Conservation (phyloP, 306 rosid species). For the Prosopis cineraria region DNA sequence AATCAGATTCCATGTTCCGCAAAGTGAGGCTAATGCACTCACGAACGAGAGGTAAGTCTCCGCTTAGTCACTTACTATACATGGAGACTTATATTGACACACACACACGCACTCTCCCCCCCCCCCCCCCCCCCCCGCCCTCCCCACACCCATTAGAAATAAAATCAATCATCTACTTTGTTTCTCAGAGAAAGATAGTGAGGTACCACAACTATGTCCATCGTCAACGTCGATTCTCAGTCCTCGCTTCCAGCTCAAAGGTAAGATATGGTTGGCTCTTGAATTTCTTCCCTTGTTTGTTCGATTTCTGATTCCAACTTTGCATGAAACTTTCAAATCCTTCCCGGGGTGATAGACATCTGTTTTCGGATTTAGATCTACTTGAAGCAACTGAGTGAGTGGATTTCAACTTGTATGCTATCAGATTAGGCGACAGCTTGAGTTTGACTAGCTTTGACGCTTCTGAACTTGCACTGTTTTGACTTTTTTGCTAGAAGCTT, state of each 20-base stretch:
- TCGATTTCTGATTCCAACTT: not conserved
- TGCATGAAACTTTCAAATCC: not conserved
- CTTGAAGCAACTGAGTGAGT: not conserved
- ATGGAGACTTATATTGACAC: too few species aligned
- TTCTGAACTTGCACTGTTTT: not conserved
- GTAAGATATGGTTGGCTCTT: slow-evolving; percentile 13
- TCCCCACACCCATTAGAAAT: too few species aligned
- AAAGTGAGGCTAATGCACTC: too few species aligned
- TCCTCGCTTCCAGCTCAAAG: slow-evolving; percentile 40
- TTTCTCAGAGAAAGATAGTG: not conserved
- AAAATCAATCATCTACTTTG: not conserved
- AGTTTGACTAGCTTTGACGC: slow-evolving; percentile 18
- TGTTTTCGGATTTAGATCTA: slow-evolving; percentile 11
- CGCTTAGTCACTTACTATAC: too few species aligned
- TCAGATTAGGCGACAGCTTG: not conserved
- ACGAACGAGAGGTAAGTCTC: too few species aligned
- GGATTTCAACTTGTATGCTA: not conserved
- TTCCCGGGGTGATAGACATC: not conserved
- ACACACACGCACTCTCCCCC: too few species aligned
- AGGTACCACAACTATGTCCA: slow-evolving; percentile 28
- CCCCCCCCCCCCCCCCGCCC: too few species aligned
- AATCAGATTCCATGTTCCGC: too few species aligned
- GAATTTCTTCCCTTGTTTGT: not conserved
- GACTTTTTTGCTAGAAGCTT: too few species aligned
- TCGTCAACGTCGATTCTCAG: not conserved